Percentiles rank a stretch among this genome's conserved stretches.
Conservation (phyloP, 108 stramenopile genomes). For the Chaetoceros tenuissimus region DNA sequence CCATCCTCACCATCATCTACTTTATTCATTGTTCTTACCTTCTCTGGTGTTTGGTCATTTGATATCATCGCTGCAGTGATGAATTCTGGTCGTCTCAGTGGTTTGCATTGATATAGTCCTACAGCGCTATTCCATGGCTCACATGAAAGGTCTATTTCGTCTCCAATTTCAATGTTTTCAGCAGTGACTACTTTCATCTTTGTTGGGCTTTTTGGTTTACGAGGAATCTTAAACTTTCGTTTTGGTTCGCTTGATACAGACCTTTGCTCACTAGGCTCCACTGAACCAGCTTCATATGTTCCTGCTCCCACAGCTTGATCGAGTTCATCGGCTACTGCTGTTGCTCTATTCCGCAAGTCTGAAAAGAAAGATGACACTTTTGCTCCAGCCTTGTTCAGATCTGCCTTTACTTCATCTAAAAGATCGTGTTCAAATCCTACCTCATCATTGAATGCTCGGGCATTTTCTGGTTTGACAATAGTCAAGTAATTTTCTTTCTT, state of each 20-base stretch:
- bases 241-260: not conserved
- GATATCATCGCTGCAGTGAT: slow-evolving; percentile 51
- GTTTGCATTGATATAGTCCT: slow-evolving; percentile 80
- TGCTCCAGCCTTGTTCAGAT: slow-evolving; percentile 6
- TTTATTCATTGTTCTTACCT: slow-evolving; percentile 4
- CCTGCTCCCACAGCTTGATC: not conserved
- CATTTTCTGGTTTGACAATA: slow-evolving; percentile 6
- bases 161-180: slow-evolving; percentile 54
- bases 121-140: slow-evolving; percentile 77
- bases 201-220: slow-evolving; percentile 13
- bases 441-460: too few relatives aligned
- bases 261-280: slow-evolving; percentile 4
- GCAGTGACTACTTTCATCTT: slow-evolving; percentile 13
- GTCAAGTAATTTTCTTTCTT: slow-evolving; percentile 44
- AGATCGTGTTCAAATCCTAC: not conserved
- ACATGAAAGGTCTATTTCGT: slow-evolving; percentile 76
- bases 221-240: slow-evolving; percentile 1
- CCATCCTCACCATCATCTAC: slow-evolving; percentile 17
- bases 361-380: slow-evolving; percentile 3
- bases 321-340: not conserved
- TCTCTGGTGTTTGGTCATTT: not conserved
- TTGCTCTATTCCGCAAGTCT: not conserved
- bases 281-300: not conserved
- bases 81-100: slow-evolving; percentile 71
- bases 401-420: slow-evolving; percentile 27